Evolutionary conservation across 2,329 filamentous ascomycete species (phyloP), one percentile per base, ranked within the genome.

Genomic region (Phoma sp.): DNA sequence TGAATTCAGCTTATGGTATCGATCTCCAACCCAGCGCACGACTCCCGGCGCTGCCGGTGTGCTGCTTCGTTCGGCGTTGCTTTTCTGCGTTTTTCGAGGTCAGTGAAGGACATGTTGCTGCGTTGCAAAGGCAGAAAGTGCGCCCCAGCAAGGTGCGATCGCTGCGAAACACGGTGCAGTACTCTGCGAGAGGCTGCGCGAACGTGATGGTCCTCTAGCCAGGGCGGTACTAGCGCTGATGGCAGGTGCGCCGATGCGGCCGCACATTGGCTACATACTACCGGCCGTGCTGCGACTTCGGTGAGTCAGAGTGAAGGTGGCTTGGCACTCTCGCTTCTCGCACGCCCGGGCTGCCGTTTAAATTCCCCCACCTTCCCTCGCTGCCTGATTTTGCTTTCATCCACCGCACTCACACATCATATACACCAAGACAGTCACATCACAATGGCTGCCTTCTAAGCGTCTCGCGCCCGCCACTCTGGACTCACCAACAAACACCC

Each of bases 391-490:
- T 67, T 57, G 59, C 62, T 59, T 66, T 60, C 60, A 62, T 59
- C 64, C 63, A 47, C 60, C 62, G 58, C 56, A 57, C 63, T 56
- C 48, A 45, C 46, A 49, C 53, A 62, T 57, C 53, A 51, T 34
- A 56, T 23, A 67, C 42, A 64, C 49, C 56, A 62, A 68, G 69
- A 72, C 69, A 73, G 65, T 68, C 66, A 67, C 48, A 43, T 49
- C 30, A 68, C 46, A 34, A 76, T 76, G 74, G 72, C 72, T 72
- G 72, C 63, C 71, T 75, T 73, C 59, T 76, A 72, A 65, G 53
- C 62, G 59, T 56, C 59, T 64, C 64, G 57, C 58, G 49, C 65
- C 64, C 65, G 68, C 61, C 69, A 71, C 61, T 42, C 67, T 75
- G 68, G 66, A 67, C 69, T 32, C 66, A 55, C 32, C 51, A 63